Base-by-base conservation (phyloP, 106 monocot genomes). In the Narthecium ossifragum region DNA sequence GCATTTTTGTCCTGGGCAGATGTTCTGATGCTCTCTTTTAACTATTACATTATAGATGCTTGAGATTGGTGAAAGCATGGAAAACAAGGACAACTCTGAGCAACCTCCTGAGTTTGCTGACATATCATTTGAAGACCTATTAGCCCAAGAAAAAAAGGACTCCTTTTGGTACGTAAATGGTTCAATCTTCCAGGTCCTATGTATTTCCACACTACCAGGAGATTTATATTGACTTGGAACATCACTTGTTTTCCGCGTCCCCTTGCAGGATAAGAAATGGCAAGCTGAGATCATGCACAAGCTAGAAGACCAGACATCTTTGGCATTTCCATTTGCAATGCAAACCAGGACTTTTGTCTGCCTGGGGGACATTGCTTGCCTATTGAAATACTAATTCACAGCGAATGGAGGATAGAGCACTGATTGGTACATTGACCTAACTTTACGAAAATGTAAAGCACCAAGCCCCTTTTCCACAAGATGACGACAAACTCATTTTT, bases 91-190 rank as follows among this genome's bases (percentile, higher is more conserved):
- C 17, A 40, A 37, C 1, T 31, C 24, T 11, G 40, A 59, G 4
- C 50, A 62, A 51, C 31, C 38, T 12, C 20, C 59, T 23, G 78
- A 76, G 38, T 70, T 73, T 57, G 31, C 60, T 53, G 90, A 83
- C 6, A 79, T 82, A 46, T 79, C 85, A 38, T 91, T 91, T 24
- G 91, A 91, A 55, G 91, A 83, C 51, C 57, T 86, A 69, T 55
- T 91, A 28, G 85, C 91, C n/a, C 77, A 83, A 50, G 85, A 91
- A 62, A 91, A 85, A 74, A 79, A 80, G 55, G 91, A 91, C 67
- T 76, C 76, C 1, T 83, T 85, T 46, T 83, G 91, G 82, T 83
- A 77, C 11, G 62, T 61, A 29, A 2, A 28, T 18, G 0, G 25
- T 31, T 53, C 55, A 54, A 15, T 20, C 21, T 24, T 23, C 8